phyloP scores from a whole-genome alignment of 257 asterid species.

The Sherardia arvensis region DNA sequence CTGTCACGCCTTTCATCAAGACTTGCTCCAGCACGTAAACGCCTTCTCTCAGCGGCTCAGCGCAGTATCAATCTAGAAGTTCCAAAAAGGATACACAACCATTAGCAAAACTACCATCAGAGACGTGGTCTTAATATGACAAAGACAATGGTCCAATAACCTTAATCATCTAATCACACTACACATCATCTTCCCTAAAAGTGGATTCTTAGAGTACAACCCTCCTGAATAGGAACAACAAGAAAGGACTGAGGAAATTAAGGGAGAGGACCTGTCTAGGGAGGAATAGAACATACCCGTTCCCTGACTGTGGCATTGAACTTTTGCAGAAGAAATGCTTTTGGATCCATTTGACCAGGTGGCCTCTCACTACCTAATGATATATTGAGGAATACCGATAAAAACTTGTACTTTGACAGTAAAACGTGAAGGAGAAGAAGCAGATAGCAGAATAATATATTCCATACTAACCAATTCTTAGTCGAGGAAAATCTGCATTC shows the following conservation, averaged over 20 bases:
- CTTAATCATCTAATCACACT: background rate
- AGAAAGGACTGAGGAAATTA: no score
- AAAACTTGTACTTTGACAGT: slow-evolving; percentile 7
- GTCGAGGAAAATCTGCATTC: slow-evolving; percentile 78
- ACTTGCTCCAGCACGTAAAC: slow-evolving; percentile 56
- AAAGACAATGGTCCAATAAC: background rate
- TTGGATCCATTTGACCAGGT: slow-evolving; percentile 98
- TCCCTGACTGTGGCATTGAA: slow-evolving; percentile 69
- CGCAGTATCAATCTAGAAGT: slow-evolving; percentile 66
- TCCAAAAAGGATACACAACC: slow-evolving; percentile 2
- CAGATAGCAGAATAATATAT: slow-evolving; percentile 16
- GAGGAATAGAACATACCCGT: slow-evolving; percentile 66
- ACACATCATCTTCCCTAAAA: no score
- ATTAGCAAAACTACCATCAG: no score
- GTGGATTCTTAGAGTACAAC: no score
- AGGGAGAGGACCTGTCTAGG: no score
- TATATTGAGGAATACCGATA: slow-evolving; percentile 1
- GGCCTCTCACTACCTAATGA: slow-evolving; percentile 83
- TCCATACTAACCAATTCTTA: slow-evolving; percentile 69
- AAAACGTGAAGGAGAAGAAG: slow-evolving; percentile 3
- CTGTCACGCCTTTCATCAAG: slow-evolving; percentile 60
- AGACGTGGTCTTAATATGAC: background rate
- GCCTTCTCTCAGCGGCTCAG: slow-evolving; percentile 70
- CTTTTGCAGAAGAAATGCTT: slow-evolving; percentile 85
- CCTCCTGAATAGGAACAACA: no score